phyloP scores from a whole-genome alignment of 2,329 filamentous ascomycete genomes.

The Penicillium corylophilum region DNA sequence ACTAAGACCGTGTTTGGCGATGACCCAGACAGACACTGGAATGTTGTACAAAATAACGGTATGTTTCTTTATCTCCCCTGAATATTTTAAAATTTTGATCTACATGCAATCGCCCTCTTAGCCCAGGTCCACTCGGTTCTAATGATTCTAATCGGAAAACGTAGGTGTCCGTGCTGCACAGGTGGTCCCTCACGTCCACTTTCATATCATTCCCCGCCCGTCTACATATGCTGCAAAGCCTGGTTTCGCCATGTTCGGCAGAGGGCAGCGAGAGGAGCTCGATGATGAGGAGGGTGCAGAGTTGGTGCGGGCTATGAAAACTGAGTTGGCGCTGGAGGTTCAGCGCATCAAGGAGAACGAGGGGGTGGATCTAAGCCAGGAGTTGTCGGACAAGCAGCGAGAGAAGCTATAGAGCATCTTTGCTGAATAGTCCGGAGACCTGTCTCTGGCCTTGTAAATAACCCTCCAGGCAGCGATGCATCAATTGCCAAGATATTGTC shows the following conservation, averaged over 20 bases:
- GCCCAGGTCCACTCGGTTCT: background rate
- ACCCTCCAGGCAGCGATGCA: background rate
- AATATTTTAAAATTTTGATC: background rate
- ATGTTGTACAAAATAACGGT: slow-evolving; percentile 95
- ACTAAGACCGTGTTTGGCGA: slow-evolving; percentile 64
- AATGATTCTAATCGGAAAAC: slow-evolving; percentile 3
- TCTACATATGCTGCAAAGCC: slow-evolving; percentile 31
- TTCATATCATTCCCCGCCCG: slow-evolving; percentile 87
- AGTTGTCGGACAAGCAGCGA: slow-evolving; percentile 4
- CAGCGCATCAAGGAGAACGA: slow-evolving; percentile 34
- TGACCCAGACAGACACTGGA: slow-evolving; percentile 68
- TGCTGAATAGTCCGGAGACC: background rate
- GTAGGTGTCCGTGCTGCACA: slow-evolving; percentile 78
- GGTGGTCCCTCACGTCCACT: slow-evolving; percentile 91
- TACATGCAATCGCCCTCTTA: background rate
- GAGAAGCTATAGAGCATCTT: slow-evolving; percentile 22
- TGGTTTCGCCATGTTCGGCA: slow-evolving; percentile 48
- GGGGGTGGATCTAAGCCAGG: slow-evolving; percentile 36
- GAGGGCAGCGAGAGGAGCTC: slow-evolving; percentile 47
- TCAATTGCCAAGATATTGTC: background rate
- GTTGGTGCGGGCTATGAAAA: slow-evolving; percentile 39
- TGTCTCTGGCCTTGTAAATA: background rate
- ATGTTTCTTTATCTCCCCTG: slow-evolving; percentile 1
- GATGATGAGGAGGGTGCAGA: slow-evolving; percentile 47
- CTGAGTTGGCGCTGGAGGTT: slow-evolving; percentile 39